Conservation (phyloP, 208 protist genomes). For the Trichomonas gallinae region DNA sequence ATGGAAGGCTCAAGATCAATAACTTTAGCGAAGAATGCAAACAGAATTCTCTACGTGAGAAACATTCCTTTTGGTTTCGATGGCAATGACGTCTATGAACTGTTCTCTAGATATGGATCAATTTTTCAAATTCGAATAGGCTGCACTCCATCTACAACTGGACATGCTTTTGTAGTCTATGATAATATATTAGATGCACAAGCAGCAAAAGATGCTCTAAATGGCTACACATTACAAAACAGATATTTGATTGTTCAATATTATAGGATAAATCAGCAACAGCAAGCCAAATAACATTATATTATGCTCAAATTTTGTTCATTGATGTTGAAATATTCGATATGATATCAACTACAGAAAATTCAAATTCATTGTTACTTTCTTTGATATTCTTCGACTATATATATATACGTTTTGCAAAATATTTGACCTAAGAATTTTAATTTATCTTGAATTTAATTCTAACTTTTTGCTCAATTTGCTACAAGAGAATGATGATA, state of each 20-base stretch:
- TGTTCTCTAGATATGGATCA: conserved; percentile 11
- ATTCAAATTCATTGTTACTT: too few species aligned
- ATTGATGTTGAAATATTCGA: too few species aligned
- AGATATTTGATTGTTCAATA: conserved; percentile 25
- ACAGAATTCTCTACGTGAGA: neutral
- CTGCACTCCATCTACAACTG: neutral
- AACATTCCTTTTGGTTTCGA: neutral
- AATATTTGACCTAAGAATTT: too few species aligned
- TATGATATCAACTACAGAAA: too few species aligned
- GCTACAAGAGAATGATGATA: too few species aligned
- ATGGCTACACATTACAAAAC: neutral
- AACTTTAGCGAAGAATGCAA: neutral
- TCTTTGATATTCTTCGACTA: too few species aligned
- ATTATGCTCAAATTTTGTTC: too few species aligned
- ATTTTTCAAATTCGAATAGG: conserved; percentile 14
- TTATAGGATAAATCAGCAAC: neutral
- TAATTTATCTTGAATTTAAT: too few species aligned
- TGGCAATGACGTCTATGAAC: neutral
- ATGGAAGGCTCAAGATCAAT: neutral
- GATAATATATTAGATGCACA: conserved; percentile 20
- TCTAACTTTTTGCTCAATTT: too few species aligned
- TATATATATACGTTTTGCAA: too few species aligned
- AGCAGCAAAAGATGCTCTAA: neutral
- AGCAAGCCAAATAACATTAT: too few species aligned
- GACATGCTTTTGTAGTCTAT: conserved; percentile 10